Evolutionary conservation across 2,329 filamentous ascomycete genomes (phyloP), one percentile per base, ranked within the genome.

Genomic region (Pseudogymnoascus sp.): DNA sequence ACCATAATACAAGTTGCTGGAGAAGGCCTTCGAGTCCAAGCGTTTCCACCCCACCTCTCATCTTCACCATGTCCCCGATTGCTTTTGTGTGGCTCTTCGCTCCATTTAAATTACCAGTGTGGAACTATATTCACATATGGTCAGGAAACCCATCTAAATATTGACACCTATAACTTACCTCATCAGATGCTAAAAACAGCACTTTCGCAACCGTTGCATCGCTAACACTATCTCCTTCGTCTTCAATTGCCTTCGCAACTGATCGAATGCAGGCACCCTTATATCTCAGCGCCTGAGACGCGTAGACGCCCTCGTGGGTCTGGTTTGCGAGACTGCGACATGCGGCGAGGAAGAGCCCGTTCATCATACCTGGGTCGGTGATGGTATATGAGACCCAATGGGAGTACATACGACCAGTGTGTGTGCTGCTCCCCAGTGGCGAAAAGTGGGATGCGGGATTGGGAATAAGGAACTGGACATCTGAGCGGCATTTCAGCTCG

Each of bases 1-100:
- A 49, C 43, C 43, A 49, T 49, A 49, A 49, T 49, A 49, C 43
- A 49, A 49, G 43, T 28, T 49, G 43, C 23, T 28, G 43, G 7
- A 49, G 14, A 49, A 49, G 43, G n/a, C 43, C 43, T n/a, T 49
- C 43, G 23, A 49, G 23, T 5, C 43, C 43, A 28, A 49, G 43
- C 3, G 23, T 49, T 28, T 49, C 43, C n/a, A 49, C 43, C n/a
- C 43, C 43, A 49, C 43, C 43, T 9, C 43, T 49, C 43, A 49
- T 49, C 23, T 49, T 49, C 9, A 49, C 43, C 43, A 49, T 49
- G 7, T 49, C 43, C 43, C 43, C 43, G 43, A 49, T 49, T 11
- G 43, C 43, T 49, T 49, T 49, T 5, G 43, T 49, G 28, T 49
- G 43, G 5, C 43, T 49, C 12, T 28, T 49, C 6, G 43, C 43